Percentiles rank a stretch among this genome's conserved stretches.
phyloP scores from a whole-genome alignment of 176 grass and related monocot species.

The Aegilops bicornis region DNA sequence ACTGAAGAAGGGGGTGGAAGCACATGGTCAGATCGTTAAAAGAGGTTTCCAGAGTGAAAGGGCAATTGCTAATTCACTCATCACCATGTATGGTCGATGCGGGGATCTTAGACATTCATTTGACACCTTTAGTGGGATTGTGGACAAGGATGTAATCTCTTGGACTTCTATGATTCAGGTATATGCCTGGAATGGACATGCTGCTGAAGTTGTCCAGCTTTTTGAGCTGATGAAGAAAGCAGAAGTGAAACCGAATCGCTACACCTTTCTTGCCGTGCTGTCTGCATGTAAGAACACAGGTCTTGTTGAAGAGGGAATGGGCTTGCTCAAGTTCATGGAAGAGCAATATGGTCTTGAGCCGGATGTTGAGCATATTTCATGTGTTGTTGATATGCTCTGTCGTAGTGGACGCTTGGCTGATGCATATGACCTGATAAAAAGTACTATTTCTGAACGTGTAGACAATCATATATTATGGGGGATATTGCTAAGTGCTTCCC shows the following conservation, averaged over 20 bases:
- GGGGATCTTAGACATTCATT: conserved; percentile 52
- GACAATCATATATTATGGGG: conserved; percentile 49
- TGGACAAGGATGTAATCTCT: conserved; percentile 69
- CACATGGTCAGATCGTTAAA: conserved; percentile 61
- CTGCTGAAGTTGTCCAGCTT: conserved; percentile 42
- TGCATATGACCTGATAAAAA: conserved; percentile 54
- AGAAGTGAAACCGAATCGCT: conserved; percentile 52
- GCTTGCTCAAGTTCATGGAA: conserved; percentile 63
- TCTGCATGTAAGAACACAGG: conserved; percentile 64
- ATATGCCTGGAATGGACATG: conserved; percentile 66
- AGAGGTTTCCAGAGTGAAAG: conserved; percentile 59
- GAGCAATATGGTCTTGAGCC: conserved; percentile 54
- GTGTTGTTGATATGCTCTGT: conserved; percentile 70
- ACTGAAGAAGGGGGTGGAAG: conserved; percentile 60
- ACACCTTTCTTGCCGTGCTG: conserved; percentile 63
- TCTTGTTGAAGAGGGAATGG: conserved; percentile 57
- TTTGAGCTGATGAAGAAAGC: conserved; percentile 61
- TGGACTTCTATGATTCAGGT: conserved; percentile 78
- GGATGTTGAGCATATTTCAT: conserved; percentile 56
- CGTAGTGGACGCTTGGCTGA: conserved; percentile 51
- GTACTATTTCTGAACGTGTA: neutral
- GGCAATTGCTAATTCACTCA: conserved; percentile 57
- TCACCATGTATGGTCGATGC: conserved; percentile 64
- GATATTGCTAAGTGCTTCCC: conserved; percentile 57
- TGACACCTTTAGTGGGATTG: conserved; percentile 45